Conservation (phyloP, 2,329 filamentous ascomycete genomes). For the Rhinocladiella similis region DNA sequence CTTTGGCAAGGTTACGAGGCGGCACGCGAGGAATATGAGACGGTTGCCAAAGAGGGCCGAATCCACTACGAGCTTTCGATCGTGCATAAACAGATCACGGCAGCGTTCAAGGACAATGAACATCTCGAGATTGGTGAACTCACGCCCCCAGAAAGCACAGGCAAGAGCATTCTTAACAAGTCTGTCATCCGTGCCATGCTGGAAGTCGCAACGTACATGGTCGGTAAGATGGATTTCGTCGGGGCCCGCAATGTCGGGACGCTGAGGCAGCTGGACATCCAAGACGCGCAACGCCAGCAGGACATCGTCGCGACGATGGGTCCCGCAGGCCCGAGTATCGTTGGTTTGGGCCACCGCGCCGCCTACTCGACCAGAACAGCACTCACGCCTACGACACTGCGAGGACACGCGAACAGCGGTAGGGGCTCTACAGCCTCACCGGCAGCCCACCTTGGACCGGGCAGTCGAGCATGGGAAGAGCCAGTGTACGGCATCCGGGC, state of each 20-base stretch:
- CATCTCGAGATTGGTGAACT: constrained; percentile 37
- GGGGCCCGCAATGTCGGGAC: constrained; percentile 32
- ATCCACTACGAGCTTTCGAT: constrained; percentile 44
- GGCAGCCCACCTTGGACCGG: not conserved
- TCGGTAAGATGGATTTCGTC: constrained; percentile 40
- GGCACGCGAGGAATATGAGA: constrained; percentile 19
- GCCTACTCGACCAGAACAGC: not conserved
- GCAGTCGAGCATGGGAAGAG: not conserved
- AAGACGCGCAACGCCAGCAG: constrained; percentile 1
- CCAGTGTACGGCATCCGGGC: constrained; percentile 23
- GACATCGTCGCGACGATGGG: constrained; percentile 7
- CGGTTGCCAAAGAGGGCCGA: constrained; percentile 36
- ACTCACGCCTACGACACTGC: not conserved
- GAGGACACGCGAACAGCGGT: constrained; percentile 2
- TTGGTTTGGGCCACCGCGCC: not conserved
- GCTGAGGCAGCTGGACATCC: constrained; percentile 9
- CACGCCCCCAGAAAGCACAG: constrained; percentile 34
- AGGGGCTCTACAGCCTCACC: not conserved
- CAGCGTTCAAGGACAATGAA: constrained; percentile 35
- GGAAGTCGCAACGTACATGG: constrained; percentile 35
- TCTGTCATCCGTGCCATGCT: constrained; percentile 29
- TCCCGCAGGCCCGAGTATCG: constrained; percentile 4
- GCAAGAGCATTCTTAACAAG: constrained; percentile 31
- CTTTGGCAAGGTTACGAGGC: constrained; percentile 34
- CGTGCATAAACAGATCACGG: constrained; percentile 37